Evolutionary conservation across 192 early-diverging fungal genomes (phyloP), one percentile per base, ranked within the genome.

Genomic region (Gryganskiella cystojenkinii): DNA sequence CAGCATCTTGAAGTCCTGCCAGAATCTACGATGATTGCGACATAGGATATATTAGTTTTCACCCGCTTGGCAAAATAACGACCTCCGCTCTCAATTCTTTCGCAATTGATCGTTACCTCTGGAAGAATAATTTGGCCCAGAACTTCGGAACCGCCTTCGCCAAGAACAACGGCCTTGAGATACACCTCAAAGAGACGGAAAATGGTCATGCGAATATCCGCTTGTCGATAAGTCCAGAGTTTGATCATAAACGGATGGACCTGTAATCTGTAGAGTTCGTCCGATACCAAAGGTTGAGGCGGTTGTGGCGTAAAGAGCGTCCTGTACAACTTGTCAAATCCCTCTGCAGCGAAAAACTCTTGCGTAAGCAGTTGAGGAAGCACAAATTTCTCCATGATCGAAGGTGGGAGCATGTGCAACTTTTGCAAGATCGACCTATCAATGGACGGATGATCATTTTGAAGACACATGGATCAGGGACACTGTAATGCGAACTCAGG

Each of bases 301-400:
- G 74, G 67, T 43, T 78, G 74, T 10, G 74, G 74, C 5, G 74
- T 78, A 22, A 78, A 78, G 6, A 78, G 67, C 14, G 35, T 59
- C 67, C 66, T 58, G 49, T 78, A 78, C 2, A 78, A 37, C n/a
- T 52, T 47, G 56, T 78, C 74, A 30, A 78, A 78, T 9, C 74
- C 74, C 22, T 78, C 74, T 20, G 74, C 74, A 10, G 74, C 65
- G 64, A 78, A 78, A 51, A 78, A 78, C 50, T 78, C 74, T 51
- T 78, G 74, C 14, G 74, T 78, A 46, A 78, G 42, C 45, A 78
- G 56, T 34, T 78, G 74, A 9, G 74, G 74, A n/a, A 78, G 61
- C n/a, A 78, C 64, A 20, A 78, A 57, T 9, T 62, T 68, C 40
- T 78, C 74, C 67, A 78, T 69, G 50, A 78, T 78, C 2, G 74